phyloP scores from a whole-genome alignment of 495 filamentous ascomycete species.

The Penicillium maclennaniae region DNA sequence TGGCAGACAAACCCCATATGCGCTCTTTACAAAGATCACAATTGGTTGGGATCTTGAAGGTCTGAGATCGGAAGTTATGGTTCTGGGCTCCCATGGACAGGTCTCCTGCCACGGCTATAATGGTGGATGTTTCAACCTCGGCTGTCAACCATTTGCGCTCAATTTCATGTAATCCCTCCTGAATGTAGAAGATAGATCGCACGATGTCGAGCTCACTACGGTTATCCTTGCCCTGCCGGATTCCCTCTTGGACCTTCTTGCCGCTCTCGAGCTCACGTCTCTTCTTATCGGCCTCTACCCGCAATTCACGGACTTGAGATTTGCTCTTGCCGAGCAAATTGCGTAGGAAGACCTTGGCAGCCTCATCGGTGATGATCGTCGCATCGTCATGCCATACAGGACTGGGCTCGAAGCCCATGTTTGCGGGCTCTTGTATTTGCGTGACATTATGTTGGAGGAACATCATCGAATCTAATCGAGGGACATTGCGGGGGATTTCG shows the following conservation, averaged over 20 bases:
- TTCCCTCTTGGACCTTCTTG: conserved; percentile 64
- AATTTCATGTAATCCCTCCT: conserved; percentile 82
- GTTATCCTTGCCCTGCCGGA: conserved; percentile 79
- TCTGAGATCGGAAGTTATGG: conserved; percentile 95
- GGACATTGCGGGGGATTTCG: conserved; percentile 86
- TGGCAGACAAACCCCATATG: conserved; percentile 94
- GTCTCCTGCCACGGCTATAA: conserved; percentile 82
- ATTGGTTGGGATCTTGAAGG: conserved; percentile 98
- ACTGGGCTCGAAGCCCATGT: conserved; percentile 88
- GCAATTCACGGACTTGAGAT: conserved; percentile 68
- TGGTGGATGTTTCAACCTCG: conserved; percentile 87
- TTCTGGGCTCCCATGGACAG: conserved; percentile 85
- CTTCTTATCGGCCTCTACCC: conserved; percentile 79
- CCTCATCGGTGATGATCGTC: conserved; percentile 73
- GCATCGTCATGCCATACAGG: conserved; percentile 97
- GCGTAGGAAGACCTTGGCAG: conserved; percentile 82
- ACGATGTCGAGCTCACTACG: conserved; percentile 79
- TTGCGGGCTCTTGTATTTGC: conserved; percentile 72
- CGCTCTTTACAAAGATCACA: conserved; percentile 94
- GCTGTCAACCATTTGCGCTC: conserved; percentile 81
- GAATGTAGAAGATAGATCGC: conserved; percentile 66
- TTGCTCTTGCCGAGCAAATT: conserved; percentile 92
- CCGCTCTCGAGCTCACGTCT: conserved; percentile 73
- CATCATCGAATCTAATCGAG: conserved; percentile 92
- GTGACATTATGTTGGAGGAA: conserved; percentile 87